A percentile compares a stretch with the other conserved stretches of the same genome.
phyloP scores from a whole-genome alignment of 2,329 filamentous ascomycete genomes.

The Pestalotiopsis fici region DNA sequence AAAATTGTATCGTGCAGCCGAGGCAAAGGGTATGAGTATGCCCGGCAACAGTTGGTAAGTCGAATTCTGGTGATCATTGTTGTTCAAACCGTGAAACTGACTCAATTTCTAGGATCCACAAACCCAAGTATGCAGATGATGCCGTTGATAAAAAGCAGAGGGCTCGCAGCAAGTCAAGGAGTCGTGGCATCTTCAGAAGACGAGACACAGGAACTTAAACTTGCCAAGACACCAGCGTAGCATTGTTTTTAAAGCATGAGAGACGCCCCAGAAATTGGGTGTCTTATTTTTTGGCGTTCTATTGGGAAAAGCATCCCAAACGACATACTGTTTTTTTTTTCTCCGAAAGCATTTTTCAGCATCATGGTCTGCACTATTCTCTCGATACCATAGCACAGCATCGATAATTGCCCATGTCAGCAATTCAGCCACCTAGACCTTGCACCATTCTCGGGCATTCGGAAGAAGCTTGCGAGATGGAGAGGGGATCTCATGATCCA shows the following conservation, averaged over 20 bases:
- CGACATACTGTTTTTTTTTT: background rate
- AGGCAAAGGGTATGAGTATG: slow-evolving; percentile 94
- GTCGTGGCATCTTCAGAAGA: slow-evolving; percentile 71
- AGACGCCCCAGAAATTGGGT: background rate
- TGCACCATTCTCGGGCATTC: background rate
- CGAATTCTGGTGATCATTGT: background rate
- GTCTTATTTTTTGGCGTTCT: background rate
- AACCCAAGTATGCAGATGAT: slow-evolving; percentile 84
- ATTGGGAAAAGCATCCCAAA: background rate
- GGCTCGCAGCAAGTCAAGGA: slow-evolving; percentile 73
- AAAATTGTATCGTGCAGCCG: slow-evolving; percentile 85
- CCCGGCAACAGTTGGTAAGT: slow-evolving; percentile 96
- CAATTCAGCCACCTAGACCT: background rate
- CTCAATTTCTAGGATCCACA: slow-evolving; percentile 76
- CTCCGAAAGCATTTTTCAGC: background rate
- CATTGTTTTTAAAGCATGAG: background rate
- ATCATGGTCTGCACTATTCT: background rate
- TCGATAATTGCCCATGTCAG: background rate
- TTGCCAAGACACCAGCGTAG: background rate
- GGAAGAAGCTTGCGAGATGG: background rate
- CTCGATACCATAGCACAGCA: background rate
- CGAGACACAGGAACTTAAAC: slow-evolving; percentile 36
- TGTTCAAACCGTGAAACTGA: background rate
- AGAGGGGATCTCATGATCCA: background rate
- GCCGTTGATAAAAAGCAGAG: slow-evolving; percentile 56